Percentiles rank a stretch among this genome's conserved stretches.
Conservation (phyloP, 306 rosid species). For the Trifolium repens region DNA sequence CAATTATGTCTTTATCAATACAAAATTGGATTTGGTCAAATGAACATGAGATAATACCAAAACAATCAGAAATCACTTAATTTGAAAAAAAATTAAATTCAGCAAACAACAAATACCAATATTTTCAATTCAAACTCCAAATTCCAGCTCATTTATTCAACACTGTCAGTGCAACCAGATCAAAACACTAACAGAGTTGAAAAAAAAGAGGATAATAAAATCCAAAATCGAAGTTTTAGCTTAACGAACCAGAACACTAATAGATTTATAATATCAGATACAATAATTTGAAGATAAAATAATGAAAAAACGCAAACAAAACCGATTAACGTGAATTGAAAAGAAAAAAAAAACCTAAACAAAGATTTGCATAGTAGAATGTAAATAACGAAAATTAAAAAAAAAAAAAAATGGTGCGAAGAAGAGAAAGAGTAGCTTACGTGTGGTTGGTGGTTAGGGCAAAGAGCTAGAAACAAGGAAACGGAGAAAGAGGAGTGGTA, state of each 20-base stretch:
- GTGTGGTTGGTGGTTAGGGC: conserved; percentile 28
- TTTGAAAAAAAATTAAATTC: not conserved
- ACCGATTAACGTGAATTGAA: not conserved
- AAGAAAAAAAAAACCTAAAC: not conserved
- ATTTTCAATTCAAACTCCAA: conserved; percentile 5
- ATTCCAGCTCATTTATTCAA: conserved; percentile 4
- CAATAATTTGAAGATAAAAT: not conserved
- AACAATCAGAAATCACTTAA: not conserved
- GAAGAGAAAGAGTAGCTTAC: conserved; percentile 26
- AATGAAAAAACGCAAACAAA: not conserved
- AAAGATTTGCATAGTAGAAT: no score
- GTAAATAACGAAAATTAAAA: no score
- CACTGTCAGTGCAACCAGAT: not conserved
- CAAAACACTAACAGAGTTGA: conserved; percentile 6
- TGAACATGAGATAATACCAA: not conserved
- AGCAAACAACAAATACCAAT: not conserved
- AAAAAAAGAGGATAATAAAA: not conserved
- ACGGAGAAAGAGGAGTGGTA: not conserved
- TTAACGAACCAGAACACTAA: not conserved
- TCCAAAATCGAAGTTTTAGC: not conserved
- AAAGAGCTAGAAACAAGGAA: not conserved
- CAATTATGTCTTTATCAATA: not conserved
- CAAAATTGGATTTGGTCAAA: not conserved
- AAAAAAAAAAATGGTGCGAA: not conserved
- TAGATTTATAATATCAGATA: not conserved